Evolutionary conservation across 345 rosid genomes (phyloP).

Genomic region (Linum lewisii): DNA sequence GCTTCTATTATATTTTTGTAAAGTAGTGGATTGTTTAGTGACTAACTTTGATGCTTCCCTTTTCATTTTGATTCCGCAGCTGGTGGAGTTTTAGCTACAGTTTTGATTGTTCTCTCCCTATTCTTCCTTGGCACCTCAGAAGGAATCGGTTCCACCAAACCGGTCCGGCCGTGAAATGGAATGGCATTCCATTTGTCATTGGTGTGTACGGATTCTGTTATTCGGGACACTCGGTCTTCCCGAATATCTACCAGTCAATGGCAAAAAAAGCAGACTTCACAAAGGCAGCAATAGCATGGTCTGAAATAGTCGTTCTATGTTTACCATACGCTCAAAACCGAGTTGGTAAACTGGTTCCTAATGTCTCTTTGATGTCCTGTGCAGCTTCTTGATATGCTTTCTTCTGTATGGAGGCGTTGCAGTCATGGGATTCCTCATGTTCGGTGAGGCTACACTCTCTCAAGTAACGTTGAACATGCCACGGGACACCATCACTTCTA

Average conservation of each 20-base stretch:
- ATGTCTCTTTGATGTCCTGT: conserved; percentile 8
- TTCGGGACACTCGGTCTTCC: conserved; percentile 83
- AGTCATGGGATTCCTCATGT: conserved; percentile 73
- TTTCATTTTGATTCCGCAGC: conserved; percentile 33
- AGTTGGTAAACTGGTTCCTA: background rate
- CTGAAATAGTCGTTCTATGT: conserved; percentile 3
- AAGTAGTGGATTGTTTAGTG: background rate
- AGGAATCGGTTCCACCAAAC: conserved; percentile 61
- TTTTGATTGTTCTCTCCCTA: conserved; percentile 45
- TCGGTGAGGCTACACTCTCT: conserved; percentile 75
- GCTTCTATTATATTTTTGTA: conserved; percentile 8
- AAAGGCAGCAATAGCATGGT: conserved; percentile 55
- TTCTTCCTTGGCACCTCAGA: conserved; percentile 45
- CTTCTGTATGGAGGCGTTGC: conserved; percentile 69
- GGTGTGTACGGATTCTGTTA: conserved; percentile 82
- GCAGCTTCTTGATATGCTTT: conserved; percentile 63
- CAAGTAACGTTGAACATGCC: conserved; percentile 93
- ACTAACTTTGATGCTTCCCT: background rate
- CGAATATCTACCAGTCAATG: conserved; percentile 95
- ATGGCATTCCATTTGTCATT: conserved; percentile 73
- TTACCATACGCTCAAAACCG: background rate
- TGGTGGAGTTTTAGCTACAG: conserved; percentile 75
- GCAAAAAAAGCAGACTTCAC: conserved; percentile 76
- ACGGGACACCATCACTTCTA: conserved; percentile 35
- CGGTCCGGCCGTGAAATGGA: conserved; percentile 62